Evolutionary conservation across 352 stramenopile species (phyloP).

Genomic region (Hyaloperonospora arabidopsidis): DNA sequence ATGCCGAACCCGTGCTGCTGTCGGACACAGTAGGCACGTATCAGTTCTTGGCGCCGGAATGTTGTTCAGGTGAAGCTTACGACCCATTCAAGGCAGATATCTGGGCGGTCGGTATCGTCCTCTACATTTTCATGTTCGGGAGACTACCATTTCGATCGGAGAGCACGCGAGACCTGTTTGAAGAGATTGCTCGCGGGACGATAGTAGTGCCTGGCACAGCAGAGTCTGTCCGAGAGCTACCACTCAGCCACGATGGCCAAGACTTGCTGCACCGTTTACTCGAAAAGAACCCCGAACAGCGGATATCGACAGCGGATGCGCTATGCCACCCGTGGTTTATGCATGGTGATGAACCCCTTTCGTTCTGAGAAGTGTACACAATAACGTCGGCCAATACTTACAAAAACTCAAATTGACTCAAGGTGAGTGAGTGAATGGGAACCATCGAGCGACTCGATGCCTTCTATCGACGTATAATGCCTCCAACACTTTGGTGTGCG

Average conservation of each 20-base stretch:
- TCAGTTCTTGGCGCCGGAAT: constrained; percentile 86
- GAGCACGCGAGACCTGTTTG: constrained; percentile 67
- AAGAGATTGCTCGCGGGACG: constrained; percentile 53
- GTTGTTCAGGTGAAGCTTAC: constrained; percentile 74
- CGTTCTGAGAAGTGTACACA: constrained; percentile 43
- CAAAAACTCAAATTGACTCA: too few relatives aligned
- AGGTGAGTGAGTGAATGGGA: too few relatives aligned
- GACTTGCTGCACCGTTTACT: constrained; percentile 52
- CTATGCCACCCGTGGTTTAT: constrained; percentile 58
- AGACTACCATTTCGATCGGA: constrained; percentile 71
- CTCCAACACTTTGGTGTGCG: too few relatives aligned
- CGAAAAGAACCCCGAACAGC: constrained; percentile 36
- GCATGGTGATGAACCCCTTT: constrained; percentile 53
- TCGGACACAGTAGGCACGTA: constrained; percentile 86
- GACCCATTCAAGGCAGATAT: constrained; percentile 78
- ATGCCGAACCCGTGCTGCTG: constrained; percentile 25
- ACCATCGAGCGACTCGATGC: too few relatives aligned
- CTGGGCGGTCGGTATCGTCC: constrained; percentile 77
- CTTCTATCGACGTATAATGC: too few relatives aligned
- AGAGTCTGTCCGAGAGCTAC: constrained; percentile 8
- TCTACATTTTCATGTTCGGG: constrained; percentile 85
- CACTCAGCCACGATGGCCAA: constrained; percentile 25
- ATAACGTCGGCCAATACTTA: too few relatives aligned
- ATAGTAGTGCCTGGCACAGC: constrained; percentile 27
- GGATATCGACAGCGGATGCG: constrained; percentile 47